A percentile compares a stretch with the other conserved stretches of the same genome.
These are phyloP conservation scores for Ophiostoma novo-ulmi DNA, from an alignment of 2,329 filamentous ascomycete species.

Conservation along the genomic window DNA sequence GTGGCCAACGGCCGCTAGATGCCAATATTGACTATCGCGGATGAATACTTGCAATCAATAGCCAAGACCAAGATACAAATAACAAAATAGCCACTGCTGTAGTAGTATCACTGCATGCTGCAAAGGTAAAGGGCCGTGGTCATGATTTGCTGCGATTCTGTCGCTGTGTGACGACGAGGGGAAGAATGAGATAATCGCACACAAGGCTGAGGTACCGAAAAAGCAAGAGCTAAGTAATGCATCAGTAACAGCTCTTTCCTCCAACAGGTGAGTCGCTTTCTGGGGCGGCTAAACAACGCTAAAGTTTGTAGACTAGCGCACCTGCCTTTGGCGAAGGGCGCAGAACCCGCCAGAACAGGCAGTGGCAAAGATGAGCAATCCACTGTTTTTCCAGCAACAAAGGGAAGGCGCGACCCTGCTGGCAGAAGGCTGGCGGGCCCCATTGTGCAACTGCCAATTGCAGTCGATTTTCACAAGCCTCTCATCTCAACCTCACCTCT, in stretches of 20 bases:
- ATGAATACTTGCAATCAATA: background rate
- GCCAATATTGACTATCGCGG: background rate
- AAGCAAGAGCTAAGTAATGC: background rate
- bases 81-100: background rate
- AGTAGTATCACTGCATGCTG: background rate
- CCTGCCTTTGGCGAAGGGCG: background rate
- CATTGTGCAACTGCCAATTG: background rate
- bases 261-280: background rate
- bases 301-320: background rate
- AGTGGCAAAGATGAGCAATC: conserved; percentile 26
- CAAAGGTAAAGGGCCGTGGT: background rate
- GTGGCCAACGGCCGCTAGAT: background rate
- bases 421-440: conserved; percentile 11
- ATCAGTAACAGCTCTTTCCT: background rate
- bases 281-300: background rate
- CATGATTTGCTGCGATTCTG: background rate
- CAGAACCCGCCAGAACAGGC: conserved; percentile 27
- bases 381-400: conserved; percentile 3
- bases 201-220: conserved; percentile 7
- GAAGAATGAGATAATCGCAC: background rate
- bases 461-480: conserved; percentile 11
- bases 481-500: conserved; percentile 10
- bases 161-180: background rate
- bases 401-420: conserved; percentile 7
- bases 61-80: background rate